A percentile compares a stretch with the other conserved stretches of the same genome.
Evolutionary conservation across 257 asterid species (phyloP).

Genomic region (Nicotiana undulata): DNA sequence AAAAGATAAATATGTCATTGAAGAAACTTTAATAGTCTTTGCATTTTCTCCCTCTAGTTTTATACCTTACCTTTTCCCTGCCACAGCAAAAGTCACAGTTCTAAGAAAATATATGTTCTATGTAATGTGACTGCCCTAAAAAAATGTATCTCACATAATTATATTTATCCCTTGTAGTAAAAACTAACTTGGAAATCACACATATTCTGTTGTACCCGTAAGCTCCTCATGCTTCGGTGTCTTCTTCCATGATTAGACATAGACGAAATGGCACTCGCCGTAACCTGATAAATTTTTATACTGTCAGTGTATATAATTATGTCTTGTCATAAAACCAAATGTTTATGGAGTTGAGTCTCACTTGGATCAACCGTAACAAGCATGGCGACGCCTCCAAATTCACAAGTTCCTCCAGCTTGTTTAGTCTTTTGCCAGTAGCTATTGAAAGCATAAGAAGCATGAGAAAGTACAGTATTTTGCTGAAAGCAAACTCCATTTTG

Average conservation of each 20-base stretch:
- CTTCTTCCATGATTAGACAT: background rate
- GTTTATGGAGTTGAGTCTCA: background rate
- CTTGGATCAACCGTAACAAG: conserved; percentile 2
- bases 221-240: background rate
- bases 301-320: background rate
- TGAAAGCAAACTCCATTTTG: background rate
- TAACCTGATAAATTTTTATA: background rate
- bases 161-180: background rate
- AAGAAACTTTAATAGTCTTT: no score
- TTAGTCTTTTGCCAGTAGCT: conserved; percentile 1
- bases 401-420: conserved; percentile 6
- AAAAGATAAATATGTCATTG: no score
- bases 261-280: background rate
- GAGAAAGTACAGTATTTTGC: background rate
- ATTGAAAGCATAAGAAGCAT: conserved; percentile 14
- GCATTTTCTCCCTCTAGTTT: no score
- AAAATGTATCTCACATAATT: background rate
- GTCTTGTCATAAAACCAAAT: background rate
- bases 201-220: background rate
- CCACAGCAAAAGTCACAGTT: background rate
- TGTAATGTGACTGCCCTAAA: background rate
- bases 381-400: conserved; percentile 4
- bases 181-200: background rate
- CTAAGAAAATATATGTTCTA: background rate
- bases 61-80: no score